Percentiles rank a stretch among this genome's conserved stretches.
phyloP scores from a whole-genome alignment of 352 stramenopile species.

The Phytophthora meadii region DNA sequence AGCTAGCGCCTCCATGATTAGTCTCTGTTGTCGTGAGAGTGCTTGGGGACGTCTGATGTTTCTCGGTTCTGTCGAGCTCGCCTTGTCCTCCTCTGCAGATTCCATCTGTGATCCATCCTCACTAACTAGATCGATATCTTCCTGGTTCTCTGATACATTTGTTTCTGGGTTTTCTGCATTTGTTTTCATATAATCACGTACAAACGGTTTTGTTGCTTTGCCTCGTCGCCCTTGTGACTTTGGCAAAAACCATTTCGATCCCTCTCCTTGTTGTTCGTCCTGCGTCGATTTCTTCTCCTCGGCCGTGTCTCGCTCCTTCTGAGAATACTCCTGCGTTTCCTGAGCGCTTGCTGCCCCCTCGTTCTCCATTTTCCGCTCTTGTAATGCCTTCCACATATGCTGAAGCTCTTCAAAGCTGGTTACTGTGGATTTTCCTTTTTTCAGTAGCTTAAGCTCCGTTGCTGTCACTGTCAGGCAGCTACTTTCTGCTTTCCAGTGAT shows the following conservation, averaged over 20 bases:
- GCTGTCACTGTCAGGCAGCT: background rate
- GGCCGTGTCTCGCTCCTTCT: too few relatives aligned
- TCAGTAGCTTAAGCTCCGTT: background rate
- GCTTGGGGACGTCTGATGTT: background rate
- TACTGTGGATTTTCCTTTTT: background rate
- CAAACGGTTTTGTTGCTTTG: too few relatives aligned
- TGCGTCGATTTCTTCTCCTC: too few relatives aligned
- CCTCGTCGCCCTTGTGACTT: too few relatives aligned
- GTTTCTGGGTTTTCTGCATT: background rate
- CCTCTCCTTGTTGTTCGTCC: too few relatives aligned
- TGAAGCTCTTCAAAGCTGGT: conserved; percentile 11
- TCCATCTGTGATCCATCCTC: background rate
- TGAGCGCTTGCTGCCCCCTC: too few relatives aligned
- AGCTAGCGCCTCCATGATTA: too few relatives aligned
- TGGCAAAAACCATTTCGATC: too few relatives aligned
- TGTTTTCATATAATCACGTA: background rate
- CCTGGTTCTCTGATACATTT: background rate
- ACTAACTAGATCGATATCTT: too few relatives aligned
- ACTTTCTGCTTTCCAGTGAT: background rate
- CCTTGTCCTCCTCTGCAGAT: too few relatives aligned
- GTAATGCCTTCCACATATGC: background rate
- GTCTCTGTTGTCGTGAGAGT: background rate
- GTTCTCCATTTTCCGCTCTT: too few relatives aligned
- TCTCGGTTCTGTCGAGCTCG: background rate
- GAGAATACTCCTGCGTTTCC: too few relatives aligned